Percentiles rank a stretch among this genome's conserved stretches.
These are phyloP conservation scores for Amanita exitialis DNA, from an alignment of 768 basidiomycete species.

Conservation along the genomic window DNA sequence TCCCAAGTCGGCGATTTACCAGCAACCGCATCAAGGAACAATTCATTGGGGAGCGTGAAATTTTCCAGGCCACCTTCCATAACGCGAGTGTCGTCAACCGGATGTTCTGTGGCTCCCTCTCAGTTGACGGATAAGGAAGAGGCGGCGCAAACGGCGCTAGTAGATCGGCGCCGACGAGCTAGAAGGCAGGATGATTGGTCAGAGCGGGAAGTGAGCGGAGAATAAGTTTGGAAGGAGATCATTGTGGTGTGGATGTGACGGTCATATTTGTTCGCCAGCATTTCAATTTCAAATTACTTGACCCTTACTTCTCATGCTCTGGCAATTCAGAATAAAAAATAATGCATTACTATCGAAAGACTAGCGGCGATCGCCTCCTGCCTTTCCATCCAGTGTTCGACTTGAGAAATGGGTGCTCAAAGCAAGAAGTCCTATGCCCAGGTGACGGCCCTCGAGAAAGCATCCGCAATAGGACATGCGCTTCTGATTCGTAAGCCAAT, in stretches of 20 bases:
- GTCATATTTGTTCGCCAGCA: neutral
- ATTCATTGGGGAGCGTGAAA: neutral
- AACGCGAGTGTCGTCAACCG: slow-evolving; percentile 5
- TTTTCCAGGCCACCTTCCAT: neutral
- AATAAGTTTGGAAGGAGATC: neutral
- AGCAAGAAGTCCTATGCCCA: neutral
- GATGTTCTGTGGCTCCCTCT: slow-evolving; percentile 2
- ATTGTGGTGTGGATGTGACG: neutral
- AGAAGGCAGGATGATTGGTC: slow-evolving; percentile 6
- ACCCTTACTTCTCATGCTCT: neutral
- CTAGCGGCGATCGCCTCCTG: neutral
- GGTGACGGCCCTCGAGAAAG: slow-evolving; percentile 5
- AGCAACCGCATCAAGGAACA: neutral
- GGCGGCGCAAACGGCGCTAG: slow-evolving; percentile 8
- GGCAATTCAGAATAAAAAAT: neutral
- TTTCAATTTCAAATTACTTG: neutral
- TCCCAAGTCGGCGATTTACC: neutral
- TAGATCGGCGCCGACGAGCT: slow-evolving; percentile 9
- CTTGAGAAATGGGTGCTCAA: neutral
- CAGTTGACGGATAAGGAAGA: slow-evolving; percentile 3
- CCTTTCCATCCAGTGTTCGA: neutral
- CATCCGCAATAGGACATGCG: neutral
- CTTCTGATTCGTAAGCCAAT: slow-evolving; percentile 3
- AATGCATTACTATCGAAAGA: neutral
- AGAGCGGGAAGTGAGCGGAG: slow-evolving; percentile 1